Conservation (phyloP, 768 basidiomycete species). For the Filobasidium wieringae region DNA sequence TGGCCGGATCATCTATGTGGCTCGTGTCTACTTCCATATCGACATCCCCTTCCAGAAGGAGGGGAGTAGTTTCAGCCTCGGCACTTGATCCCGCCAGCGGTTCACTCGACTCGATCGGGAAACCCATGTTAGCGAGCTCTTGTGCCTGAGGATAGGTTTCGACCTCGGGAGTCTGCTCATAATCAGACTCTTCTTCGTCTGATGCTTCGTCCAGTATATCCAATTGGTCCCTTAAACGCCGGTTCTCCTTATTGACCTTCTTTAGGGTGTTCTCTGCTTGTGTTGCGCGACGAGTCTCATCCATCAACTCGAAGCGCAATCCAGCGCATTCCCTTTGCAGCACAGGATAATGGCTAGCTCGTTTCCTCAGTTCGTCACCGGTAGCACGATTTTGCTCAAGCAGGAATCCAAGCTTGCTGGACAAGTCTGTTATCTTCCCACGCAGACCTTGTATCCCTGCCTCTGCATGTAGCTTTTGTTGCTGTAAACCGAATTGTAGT, state of each 20-base stretch:
- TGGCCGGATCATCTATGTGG: too few species aligned
- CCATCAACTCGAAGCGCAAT: not conserved
- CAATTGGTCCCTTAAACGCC: not conserved
- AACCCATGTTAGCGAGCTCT: too few species aligned
- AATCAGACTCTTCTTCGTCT: not conserved
- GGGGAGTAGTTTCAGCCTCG: too few species aligned
- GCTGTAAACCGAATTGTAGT: not conserved
- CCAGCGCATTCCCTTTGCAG: not conserved
- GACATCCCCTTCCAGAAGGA: too few species aligned
- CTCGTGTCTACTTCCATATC: too few species aligned
- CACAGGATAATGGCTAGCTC: constrained; percentile 17
- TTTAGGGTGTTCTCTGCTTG: not conserved
- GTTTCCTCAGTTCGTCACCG: constrained; percentile 22
- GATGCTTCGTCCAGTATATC: not conserved
- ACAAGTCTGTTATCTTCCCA: constrained; percentile 5
- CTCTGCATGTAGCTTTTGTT: not conserved
- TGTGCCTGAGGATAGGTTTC: not conserved
- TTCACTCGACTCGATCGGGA: too few species aligned
- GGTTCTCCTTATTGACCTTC: not conserved
- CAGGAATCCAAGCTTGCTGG: constrained; percentile 15
- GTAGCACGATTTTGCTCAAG: constrained; percentile 24
- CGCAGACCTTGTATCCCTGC: not conserved
- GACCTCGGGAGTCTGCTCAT: not conserved
- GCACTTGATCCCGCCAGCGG: too few species aligned
- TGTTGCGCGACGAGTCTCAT: not conserved